These are phyloP conservation scores for Mortierella sp. DNA, from an alignment of 371 early-diverging fungal species.

Conservation along the genomic window DNA sequence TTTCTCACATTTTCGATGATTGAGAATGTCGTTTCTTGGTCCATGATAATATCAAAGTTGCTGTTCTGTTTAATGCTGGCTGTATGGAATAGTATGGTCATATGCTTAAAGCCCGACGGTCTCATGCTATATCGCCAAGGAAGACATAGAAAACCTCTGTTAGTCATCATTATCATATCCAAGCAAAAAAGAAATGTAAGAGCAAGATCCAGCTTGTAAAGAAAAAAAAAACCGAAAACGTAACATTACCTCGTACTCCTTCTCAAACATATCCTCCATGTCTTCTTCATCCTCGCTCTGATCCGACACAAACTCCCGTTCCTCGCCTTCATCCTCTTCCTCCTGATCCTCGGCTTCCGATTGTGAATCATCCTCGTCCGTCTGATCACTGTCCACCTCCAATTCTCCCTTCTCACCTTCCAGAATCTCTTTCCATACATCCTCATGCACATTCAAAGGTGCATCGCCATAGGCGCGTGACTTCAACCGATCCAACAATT, in stretches of 20 bases:
- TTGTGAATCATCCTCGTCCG: constrained; percentile 68
- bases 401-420: constrained; percentile 71
- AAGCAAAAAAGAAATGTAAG: too few relatives aligned
- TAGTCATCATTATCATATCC: too few relatives aligned
- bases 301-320: constrained; percentile 59
- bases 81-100: constrained; percentile 5
- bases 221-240: too few relatives aligned
- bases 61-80: constrained; percentile 2
- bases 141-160: not conserved
- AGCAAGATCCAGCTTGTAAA: too few relatives aligned
- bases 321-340: constrained; percentile 63
- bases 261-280: constrained; percentile 58
- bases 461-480: constrained; percentile 94
- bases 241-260: constrained; percentile 49
- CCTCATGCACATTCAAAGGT: constrained; percentile 90
- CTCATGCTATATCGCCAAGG: constrained; percentile 29
- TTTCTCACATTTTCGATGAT: too few relatives aligned
- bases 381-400: constrained; percentile 78
- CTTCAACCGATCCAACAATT: constrained; percentile 95
- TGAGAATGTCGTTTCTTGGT: too few relatives aligned
- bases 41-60: not conserved
- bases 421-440: constrained; percentile 83
- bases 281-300: constrained; percentile 59
- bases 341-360: constrained; percentile 66
- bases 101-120: constrained; percentile 37